Evolutionary conservation across 2,329 filamentous ascomycete species (phyloP).

Genomic region (Claviceps arundinis): DNA sequence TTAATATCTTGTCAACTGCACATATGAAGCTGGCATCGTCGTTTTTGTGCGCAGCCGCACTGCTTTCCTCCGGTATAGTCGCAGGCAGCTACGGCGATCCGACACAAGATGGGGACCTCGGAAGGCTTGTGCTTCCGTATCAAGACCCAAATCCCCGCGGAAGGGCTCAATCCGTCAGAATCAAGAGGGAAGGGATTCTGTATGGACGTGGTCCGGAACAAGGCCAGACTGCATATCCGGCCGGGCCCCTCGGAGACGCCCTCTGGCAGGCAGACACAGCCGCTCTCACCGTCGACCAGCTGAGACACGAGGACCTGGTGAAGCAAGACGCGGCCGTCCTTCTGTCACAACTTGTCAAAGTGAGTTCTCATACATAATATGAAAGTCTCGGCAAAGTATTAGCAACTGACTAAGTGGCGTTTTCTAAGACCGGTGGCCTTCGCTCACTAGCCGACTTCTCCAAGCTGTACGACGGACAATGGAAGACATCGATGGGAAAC

Average conservation of each 20-base stretch:
- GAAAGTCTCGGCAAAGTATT: neutral
- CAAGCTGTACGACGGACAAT: slow-evolving; percentile 28
- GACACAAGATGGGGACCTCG: neutral
- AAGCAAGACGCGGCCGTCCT: neutral
- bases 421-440: slow-evolving; percentile 15
- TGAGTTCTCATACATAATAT: neutral
- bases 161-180: neutral
- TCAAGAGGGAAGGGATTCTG: neutral
- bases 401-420: neutral
- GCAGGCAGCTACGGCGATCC: neutral
- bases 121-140: neutral
- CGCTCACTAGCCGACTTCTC: slow-evolving; percentile 23
- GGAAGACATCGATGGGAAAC: slow-evolving; percentile 23
- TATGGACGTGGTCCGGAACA: slow-evolving; percentile 2
- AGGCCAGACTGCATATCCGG: neutral
- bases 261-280: slow-evolving; percentile 1
- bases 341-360: neutral
- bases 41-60: neutral
- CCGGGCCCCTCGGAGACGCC: neutral
- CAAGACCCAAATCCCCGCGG: neutral
- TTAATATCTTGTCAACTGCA: neutral
- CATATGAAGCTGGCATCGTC: neutral
- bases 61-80: neutral
- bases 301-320: neutral
- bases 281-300: neutral